Conservation (phyloP, 331 rosid genomes). For the Rosa hybrid region DNA sequence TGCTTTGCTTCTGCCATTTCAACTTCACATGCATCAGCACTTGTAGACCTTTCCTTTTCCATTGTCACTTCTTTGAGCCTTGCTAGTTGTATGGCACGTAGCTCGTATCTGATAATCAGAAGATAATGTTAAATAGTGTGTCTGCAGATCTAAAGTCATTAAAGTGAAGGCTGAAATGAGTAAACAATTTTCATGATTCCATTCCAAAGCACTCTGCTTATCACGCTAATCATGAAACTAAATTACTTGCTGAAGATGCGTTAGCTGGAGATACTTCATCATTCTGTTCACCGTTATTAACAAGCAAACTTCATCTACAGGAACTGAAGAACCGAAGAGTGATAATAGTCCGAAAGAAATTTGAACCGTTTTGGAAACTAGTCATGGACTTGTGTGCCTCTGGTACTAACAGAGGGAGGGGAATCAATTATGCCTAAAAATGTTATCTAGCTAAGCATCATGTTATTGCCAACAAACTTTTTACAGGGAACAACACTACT, state of each 20-base stretch:
- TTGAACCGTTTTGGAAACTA: not conserved
- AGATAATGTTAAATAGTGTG: not conserved
- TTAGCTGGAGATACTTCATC: not conserved
- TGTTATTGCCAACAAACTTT: not conserved
- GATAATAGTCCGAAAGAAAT: not conserved
- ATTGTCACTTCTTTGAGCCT: slow-evolving; percentile 33
- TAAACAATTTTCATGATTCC: not conserved
- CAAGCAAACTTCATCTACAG: not conserved
- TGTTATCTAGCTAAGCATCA: not conserved
- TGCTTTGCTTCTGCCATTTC: slow-evolving; percentile 52
- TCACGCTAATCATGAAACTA: not conserved
- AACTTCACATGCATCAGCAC: slow-evolving; percentile 39
- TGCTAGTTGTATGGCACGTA: slow-evolving; percentile 41
- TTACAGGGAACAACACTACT: not conserved
- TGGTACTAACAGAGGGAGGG: not conserved
- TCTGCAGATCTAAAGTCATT: not conserved
- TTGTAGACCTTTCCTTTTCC: slow-evolving; percentile 34
- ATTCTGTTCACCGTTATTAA: not conserved
- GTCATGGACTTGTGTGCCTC: not conserved
- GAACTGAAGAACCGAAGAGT: not conserved
- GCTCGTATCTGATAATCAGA: slow-evolving; percentile 45
- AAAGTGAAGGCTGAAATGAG: not conserved
- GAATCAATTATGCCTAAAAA: not conserved
- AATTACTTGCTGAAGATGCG: not conserved
- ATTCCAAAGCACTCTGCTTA: not conserved